Evolutionary conservation across 345 rosid genomes (phyloP), one percentile per base, ranked within the genome.

Genomic region (Acer yangbiense): DNA sequence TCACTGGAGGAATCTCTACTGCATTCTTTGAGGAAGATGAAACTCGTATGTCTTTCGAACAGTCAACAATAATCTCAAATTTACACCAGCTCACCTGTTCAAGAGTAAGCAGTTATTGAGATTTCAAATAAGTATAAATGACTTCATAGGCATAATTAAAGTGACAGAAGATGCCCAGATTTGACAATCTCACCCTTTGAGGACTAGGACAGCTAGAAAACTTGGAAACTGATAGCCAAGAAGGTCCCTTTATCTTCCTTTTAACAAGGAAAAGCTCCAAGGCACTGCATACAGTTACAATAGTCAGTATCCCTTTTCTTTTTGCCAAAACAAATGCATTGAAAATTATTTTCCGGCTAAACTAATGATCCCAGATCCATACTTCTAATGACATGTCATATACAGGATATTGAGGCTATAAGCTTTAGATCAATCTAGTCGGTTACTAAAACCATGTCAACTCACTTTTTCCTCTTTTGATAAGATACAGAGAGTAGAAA

Each of bases 11-110:
- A 80, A 87, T 89, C 83, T 90, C 94, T 25, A 67, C 43, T 65
- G 78, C 77, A 55, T 71, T 84, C 83, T 82, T 88, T 39, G 94
- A 84, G 57, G 94, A 82, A 62, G 89, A 79, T 71, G 90, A 79
- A 72, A 83, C 84, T 58, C 50, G 72, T 78, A 94, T 87, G 78
- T 83, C 90, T 85, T 91, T 96, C 27, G 97, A 88, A 77, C 87
- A 88, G 74, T 89, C 92, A 77, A 91, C 85, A 79, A 73, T 81
- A 60, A 96, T 79, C 87, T 96, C 99, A 88, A 89, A 92, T 85
- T 89, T 94, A 91, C 99, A 96, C 99, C 97, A 94, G 87, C 99
- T 96, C 79, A 94, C 93, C 99, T 94, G 86, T 72, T 11, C 71
- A 84, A 77, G 72, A 75, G 73, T 58, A 81, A 62, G 58, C 73